These are phyloP conservation scores for Plicaturopsis crispa DNA, from an alignment of 768 basidiomycete species.

Conservation along the genomic window DNA sequence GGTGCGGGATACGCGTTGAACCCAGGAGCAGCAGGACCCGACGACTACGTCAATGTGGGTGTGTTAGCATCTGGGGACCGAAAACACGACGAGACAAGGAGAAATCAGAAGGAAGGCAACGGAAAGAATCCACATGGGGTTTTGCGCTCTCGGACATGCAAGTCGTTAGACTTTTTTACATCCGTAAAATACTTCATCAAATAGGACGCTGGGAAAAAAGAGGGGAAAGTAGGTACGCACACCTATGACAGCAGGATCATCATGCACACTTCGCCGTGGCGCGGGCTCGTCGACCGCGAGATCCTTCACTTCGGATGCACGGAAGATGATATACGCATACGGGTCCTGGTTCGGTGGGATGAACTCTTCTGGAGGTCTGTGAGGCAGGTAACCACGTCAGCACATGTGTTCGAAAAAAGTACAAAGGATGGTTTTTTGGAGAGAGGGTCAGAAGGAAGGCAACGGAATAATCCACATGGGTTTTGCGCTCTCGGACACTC, in stretches of 20 bases:
- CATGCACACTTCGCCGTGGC: conserved; percentile 58
- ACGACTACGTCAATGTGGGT: no score
- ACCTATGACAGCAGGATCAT: conserved; percentile 80
- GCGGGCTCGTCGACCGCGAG: conserved; percentile 72
- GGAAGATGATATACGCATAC: conserved; percentile 88
- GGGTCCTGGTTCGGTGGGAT: conserved; percentile 80
- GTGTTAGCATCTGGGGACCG: no score
- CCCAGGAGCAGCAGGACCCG: no score
- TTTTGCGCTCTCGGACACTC: conserved; percentile 28
- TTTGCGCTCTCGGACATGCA: conserved; percentile 29
- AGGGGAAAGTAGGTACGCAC: conserved; percentile 33
- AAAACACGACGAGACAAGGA: conserved; percentile 3
- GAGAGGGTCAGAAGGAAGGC: conserved; percentile 62
- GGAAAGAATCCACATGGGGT: conserved; percentile 43
- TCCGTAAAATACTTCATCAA: conserved; percentile 34
- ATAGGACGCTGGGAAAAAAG: conserved; percentile 4
- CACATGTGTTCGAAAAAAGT: conserved; percentile 6
- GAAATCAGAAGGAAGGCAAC: conserved; percentile 55
- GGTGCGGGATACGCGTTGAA: no score
- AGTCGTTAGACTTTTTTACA: conserved; percentile 19
- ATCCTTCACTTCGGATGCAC: conserved; percentile 85
- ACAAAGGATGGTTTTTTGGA: conserved; percentile 5
- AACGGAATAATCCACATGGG: conserved; percentile 55
- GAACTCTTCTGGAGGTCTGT: conserved; percentile 66
- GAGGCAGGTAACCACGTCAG: conserved; percentile 19